Conservation (phyloP, 306 rosid species). For the Citrullus mucosospermus region DNA sequence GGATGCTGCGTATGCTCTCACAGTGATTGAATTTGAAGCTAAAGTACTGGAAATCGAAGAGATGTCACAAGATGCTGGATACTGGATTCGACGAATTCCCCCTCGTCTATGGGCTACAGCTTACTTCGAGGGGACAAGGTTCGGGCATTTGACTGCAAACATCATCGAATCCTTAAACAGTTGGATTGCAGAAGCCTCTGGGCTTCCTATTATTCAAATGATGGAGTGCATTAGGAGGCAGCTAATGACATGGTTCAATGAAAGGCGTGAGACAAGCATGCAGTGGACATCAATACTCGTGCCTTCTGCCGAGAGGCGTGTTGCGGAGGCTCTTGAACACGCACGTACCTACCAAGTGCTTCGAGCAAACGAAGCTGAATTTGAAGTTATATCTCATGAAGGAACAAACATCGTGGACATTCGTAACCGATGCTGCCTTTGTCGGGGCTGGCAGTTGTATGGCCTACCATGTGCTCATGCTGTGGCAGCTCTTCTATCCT, state of each 20-base stretch:
- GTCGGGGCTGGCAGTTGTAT: constrained; percentile 39
- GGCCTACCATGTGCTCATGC: constrained; percentile 52
- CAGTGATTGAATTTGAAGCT: constrained; percentile 24
- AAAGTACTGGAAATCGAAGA: constrained; percentile 30
- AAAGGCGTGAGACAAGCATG: constrained; percentile 43
- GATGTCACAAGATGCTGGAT: constrained; percentile 37
- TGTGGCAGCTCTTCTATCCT: constrained; percentile 36
- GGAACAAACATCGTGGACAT: constrained; percentile 34
- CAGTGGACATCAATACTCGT: constrained; percentile 43
- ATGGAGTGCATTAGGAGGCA: constrained; percentile 42
- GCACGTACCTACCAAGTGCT: constrained; percentile 24
- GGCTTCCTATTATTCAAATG: constrained; percentile 44
- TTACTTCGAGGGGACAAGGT: constrained; percentile 38
- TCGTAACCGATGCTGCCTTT: constrained; percentile 31
- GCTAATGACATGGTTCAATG: constrained; percentile 47
- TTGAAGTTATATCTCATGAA: constrained; percentile 28
- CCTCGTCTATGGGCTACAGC: constrained; percentile 42
- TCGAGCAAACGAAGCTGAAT: constrained; percentile 30
- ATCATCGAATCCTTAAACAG: constrained; percentile 25
- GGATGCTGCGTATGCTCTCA: constrained; percentile 44
- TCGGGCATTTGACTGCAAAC: constrained; percentile 40
- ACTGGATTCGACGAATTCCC: constrained; percentile 32
- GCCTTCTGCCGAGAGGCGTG: constrained; percentile 32
- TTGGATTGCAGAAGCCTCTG: constrained; percentile 41
- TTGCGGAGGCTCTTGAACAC: constrained; percentile 26